phyloP scores from a whole-genome alignment of 495 filamentous ascomycete genomes.

The Xylaria scruposa region DNA sequence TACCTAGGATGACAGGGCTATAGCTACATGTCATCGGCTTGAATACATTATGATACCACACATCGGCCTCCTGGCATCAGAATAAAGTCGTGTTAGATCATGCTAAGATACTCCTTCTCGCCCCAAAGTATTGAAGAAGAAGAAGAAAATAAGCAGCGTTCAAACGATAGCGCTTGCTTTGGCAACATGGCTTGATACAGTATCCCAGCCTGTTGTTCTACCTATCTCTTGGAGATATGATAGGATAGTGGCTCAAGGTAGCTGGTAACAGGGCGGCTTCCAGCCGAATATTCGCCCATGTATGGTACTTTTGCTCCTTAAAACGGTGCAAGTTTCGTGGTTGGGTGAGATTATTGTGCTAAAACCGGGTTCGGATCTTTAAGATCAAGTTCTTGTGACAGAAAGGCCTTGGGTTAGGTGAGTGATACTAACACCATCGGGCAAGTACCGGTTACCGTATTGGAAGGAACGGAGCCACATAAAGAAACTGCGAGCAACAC shows the following conservation, averaged over 20 bases:
- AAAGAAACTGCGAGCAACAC: too few species aligned
- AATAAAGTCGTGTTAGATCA: neutral
- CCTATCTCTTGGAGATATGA: neutral
- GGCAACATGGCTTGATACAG: too few species aligned
- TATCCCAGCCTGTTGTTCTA: neutral
- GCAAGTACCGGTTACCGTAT: too few species aligned
- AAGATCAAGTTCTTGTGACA: too few species aligned
- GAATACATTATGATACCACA: conserved; percentile 4
- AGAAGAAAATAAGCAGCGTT: too few species aligned
- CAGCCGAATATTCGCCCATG: neutral
- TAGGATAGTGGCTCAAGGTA: conserved; percentile 23
- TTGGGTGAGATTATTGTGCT: neutral
- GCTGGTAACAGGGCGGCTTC: neutral
- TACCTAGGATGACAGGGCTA: neutral
- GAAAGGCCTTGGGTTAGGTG: too few species aligned
- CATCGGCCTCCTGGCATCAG: neutral
- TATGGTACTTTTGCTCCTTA: neutral
- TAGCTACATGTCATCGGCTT: neutral
- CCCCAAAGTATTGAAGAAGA: too few species aligned
- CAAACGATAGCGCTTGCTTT: too few species aligned
- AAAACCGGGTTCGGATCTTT: too few species aligned
- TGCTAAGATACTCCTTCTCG: neutral
- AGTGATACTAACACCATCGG: too few species aligned
- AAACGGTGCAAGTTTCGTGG: neutral
- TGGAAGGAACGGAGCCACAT: too few species aligned